Evolutionary conservation across 345 rosid genomes (phyloP).

Genomic region (Eucalyptus sp.): DNA sequence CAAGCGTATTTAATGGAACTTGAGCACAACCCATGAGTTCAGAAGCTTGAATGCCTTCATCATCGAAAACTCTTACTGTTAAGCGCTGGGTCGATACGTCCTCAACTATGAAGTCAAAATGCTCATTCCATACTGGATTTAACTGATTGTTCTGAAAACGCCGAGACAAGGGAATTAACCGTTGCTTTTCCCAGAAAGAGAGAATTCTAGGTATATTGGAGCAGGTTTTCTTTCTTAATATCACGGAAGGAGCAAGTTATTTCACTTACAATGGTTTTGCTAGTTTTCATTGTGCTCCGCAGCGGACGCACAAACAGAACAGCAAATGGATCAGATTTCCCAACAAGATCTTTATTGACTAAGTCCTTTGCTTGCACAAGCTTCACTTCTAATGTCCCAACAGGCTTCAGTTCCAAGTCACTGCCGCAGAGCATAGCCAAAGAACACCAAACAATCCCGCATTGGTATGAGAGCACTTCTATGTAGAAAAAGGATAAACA

Average conservation of each 20-base stretch:
- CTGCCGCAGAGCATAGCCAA: constrained; percentile 9
- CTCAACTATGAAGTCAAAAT: constrained; percentile 70
- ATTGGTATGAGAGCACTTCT: not conserved
- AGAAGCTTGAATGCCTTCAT: constrained; percentile 85
- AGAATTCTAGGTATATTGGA: not conserved
- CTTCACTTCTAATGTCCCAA: constrained; percentile 83
- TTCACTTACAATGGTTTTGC: constrained; percentile 61
- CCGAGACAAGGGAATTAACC: not conserved
- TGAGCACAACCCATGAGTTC: constrained; percentile 76
- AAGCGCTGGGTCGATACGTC: constrained; percentile 70
- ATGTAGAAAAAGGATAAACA: not conserved
- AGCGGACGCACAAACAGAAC: constrained; percentile 70
- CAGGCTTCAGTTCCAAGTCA: constrained; percentile 78
- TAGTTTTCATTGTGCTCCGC: constrained; percentile 52
- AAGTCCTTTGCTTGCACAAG: constrained; percentile 84
- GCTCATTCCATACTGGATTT: constrained; percentile 94
- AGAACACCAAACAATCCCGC: not conserved
- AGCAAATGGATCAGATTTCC: constrained; percentile 91
- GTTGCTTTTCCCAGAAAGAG: not conserved
- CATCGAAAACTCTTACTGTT: constrained; percentile 67
- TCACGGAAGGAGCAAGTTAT: not conserved
- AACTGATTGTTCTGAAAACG: constrained; percentile 52
- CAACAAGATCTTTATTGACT: constrained; percentile 73
- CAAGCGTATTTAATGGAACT: constrained; percentile 37
- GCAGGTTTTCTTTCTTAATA: not conserved